phyloP scores from a whole-genome alignment of 2,329 filamentous ascomycete genomes.

The Thielaviopsis euricoi region DNA sequence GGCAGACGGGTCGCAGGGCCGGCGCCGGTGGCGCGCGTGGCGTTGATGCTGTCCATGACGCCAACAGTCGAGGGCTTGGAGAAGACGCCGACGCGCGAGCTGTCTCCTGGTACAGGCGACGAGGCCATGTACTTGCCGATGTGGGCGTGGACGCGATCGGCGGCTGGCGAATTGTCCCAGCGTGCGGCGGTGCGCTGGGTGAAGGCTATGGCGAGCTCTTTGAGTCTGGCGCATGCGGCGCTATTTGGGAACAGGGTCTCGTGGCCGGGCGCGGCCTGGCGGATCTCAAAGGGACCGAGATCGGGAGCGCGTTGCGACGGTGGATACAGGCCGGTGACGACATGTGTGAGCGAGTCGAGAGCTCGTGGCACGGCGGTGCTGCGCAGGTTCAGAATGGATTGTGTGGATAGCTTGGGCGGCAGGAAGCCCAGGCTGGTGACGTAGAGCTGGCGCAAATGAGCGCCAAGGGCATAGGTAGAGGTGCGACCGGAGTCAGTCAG shows the following conservation, averaged over 20 bases:
- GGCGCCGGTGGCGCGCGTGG: conserved; percentile 63
- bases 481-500: conserved; percentile 59
- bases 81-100: conserved; percentile 60
- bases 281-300: conserved; percentile 28
- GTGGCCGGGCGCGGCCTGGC: conserved; percentile 43
- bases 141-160: conserved; percentile 64
- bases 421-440: conserved; percentile 60
- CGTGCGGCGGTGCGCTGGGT: conserved; percentile 52
- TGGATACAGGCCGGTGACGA: conserved; percentile 62
- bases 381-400: conserved; percentile 50
- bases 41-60: conserved; percentile 88
- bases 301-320: conserved; percentile 23
- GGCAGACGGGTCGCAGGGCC: conserved; percentile 58
- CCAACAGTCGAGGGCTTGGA: conserved; percentile 57
- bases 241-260: conserved; percentile 75
- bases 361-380: conserved; percentile 60
- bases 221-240: conserved; percentile 54
- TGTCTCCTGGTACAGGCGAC: conserved; percentile 33
- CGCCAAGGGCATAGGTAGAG: conserved; percentile 53
- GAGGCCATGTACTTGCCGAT: conserved; percentile 64
- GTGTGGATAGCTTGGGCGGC: conserved; percentile 33
- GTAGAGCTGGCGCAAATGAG: conserved; percentile 53
- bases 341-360: conserved; percentile 61
- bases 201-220: conserved; percentile 51
- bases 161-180: conserved; percentile 65